A percentile compares a stretch with the other conserved stretches of the same genome.
Conservation (phyloP, 306 rosid species). For the Vigna nakashimae region DNA sequence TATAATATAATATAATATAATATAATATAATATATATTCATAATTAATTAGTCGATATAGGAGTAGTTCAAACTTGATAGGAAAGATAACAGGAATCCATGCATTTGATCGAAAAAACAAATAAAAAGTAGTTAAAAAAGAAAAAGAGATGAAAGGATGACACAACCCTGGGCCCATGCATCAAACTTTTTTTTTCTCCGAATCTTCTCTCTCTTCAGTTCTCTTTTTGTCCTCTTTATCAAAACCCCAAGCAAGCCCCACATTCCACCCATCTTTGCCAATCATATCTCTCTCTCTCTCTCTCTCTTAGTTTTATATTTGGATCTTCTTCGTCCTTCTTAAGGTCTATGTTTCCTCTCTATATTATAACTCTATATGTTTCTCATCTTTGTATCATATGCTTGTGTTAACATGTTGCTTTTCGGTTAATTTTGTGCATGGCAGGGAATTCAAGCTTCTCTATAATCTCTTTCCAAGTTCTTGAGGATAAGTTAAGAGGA, state of each 20-base stretch:
- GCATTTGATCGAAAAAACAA: conserved; percentile 54
- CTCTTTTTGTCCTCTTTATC: conserved; percentile 78
- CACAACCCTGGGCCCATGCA: conserved; percentile 1
- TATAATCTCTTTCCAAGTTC: neutral
- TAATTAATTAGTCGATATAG: neutral
- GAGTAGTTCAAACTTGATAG: conserved; percentile 49
- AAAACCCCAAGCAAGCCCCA: conserved; percentile 75
- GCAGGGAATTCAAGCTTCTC: conserved; percentile 22
- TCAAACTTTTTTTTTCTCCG: conserved; percentile 30
- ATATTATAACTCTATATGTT: neutral
- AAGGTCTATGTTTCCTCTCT: conserved; percentile 47
- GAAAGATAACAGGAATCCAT: conserved; percentile 62
- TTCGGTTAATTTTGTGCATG: conserved; percentile 2
- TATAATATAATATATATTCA: too few relatives aligned
- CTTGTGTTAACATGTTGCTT: neutral
- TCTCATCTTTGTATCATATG: neutral
- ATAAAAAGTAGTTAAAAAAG: conserved; percentile 55
- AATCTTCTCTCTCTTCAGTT: conserved; percentile 40
- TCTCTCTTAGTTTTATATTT: conserved; percentile 37
- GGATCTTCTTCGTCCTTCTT: conserved; percentile 62
- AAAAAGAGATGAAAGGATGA: conserved; percentile 44
- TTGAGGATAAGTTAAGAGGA: neutral
- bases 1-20: too few relatives aligned
- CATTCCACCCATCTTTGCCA: conserved; percentile 44
- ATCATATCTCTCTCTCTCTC: neutral